These are phyloP conservation scores for Camellia granthamiana DNA, from an alignment of 148 eudicot species.

Conservation along the genomic window DNA sequence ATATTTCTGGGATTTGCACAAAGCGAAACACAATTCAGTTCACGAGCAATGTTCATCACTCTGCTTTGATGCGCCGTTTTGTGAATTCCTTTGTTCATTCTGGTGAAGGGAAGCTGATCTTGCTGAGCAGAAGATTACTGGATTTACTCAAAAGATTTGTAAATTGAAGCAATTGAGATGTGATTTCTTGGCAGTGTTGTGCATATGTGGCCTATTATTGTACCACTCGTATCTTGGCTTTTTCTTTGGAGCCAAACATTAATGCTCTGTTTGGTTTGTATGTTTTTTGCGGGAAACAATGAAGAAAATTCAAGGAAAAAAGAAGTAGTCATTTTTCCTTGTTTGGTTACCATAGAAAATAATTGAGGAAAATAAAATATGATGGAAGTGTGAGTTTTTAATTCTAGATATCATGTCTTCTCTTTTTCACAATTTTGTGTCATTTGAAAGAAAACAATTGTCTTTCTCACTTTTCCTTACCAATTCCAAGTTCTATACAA, in stretches of 20 bases:
- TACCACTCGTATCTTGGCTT: background rate
- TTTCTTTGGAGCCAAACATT: background rate
- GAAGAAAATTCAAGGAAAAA: background rate
- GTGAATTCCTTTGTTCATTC: background rate
- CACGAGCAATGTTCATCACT: background rate
- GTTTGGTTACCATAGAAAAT: background rate
- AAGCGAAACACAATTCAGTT: too few relatives aligned
- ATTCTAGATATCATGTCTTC: too few relatives aligned
- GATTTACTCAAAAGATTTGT: background rate
- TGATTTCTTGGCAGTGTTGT: background rate
- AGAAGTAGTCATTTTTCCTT: background rate
- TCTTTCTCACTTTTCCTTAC: too few relatives aligned
- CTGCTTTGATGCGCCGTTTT: background rate
- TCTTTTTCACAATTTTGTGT: too few relatives aligned
- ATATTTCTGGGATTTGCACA: too few relatives aligned
- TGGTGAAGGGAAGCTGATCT: background rate
- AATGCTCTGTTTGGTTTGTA: background rate
- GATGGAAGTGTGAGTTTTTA: too few relatives aligned
- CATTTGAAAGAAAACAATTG: too few relatives aligned
- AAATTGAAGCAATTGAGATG: conserved; percentile 8
- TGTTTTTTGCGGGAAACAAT: background rate
- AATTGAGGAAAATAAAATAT: background rate
- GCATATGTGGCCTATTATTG: background rate
- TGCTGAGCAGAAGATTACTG: background rate
- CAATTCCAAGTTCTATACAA: too few relatives aligned